Conservation (phyloP, 2,329 filamentous ascomycete genomes). For the Colletotrichum higginsianum region DNA sequence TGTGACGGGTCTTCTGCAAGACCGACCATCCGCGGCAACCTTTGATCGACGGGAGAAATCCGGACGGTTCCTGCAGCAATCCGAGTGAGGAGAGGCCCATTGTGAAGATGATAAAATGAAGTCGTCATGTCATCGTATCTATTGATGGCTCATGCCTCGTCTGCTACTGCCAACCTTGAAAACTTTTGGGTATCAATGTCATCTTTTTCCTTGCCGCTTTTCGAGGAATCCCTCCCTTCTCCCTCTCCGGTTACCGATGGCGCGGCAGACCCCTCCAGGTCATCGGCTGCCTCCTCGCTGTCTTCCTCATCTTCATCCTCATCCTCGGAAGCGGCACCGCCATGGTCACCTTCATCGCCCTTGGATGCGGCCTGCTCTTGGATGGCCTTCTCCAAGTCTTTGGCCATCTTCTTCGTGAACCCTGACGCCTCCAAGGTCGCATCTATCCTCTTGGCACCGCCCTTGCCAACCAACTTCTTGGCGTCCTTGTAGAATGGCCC, state of each 20-base stretch:
- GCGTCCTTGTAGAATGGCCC: constrained; percentile 91
- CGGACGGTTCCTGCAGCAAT: not conserved
- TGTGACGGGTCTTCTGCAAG: not conserved
- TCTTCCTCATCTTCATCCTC: constrained; percentile 50
- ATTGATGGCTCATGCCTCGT: constrained; percentile 19
- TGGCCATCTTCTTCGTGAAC: constrained; percentile 97
- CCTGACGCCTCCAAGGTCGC: constrained; percentile 92
- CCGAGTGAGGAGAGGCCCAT: no score
- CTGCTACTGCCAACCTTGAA: constrained; percentile 38
- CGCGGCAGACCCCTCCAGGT: constrained; percentile 42
- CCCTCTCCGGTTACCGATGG: constrained; percentile 36
- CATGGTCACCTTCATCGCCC: constrained; percentile 55
- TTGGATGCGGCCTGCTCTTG: constrained; percentile 76
- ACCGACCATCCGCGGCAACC: not conserved
- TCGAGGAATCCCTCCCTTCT: constrained; percentile 39
- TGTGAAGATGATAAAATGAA: not conserved
- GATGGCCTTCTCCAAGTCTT: constrained; percentile 93
- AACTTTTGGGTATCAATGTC: constrained; percentile 42
- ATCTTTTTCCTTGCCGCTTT: constrained; percentile 46
- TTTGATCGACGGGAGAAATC: not conserved
- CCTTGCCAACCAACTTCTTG: constrained; percentile 78
- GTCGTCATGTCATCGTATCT: constrained; percentile 1
- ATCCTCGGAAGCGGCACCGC: constrained; percentile 35
- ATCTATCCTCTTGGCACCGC: constrained; percentile 81
- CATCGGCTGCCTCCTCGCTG: constrained; percentile 47